Percentiles rank a stretch among this genome's conserved stretches.
Evolutionary conservation across 2,329 filamentous ascomycete genomes (phyloP).

Genomic region (Ophiostoma ips): DNA sequence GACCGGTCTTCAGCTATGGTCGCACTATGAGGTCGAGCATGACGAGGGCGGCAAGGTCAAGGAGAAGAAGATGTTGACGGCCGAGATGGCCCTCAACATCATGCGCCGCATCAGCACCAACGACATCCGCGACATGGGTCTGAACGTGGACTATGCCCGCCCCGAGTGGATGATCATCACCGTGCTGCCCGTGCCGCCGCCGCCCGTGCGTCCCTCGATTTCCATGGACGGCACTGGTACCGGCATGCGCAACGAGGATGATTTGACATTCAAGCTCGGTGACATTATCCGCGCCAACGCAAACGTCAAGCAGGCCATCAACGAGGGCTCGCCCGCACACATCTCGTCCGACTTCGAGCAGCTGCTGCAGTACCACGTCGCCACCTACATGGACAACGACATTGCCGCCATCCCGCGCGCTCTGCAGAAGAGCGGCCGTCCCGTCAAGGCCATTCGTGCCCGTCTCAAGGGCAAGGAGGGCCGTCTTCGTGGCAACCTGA

Average conservation of each 20-base stretch:
- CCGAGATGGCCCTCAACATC: constrained; percentile 72
- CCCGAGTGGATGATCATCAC: constrained; percentile 98
- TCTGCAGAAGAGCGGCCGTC: constrained; percentile 90
- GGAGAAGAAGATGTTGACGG: constrained; percentile 71
- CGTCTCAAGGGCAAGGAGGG: constrained; percentile 99
- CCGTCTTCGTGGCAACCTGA: constrained; percentile 92
- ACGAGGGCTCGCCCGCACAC: constrained; percentile 83
- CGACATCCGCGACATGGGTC: constrained; percentile 73
- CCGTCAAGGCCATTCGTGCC: constrained; percentile 90
- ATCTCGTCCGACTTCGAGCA: constrained; percentile 84
- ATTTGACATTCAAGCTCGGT: constrained; percentile 97
- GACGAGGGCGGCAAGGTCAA: constrained; percentile 62
- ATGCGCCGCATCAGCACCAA: constrained; percentile 72
- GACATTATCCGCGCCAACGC: constrained; percentile 97
- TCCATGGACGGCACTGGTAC: constrained; percentile 90
- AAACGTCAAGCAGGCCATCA: constrained; percentile 81
- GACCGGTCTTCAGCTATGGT: constrained; percentile 71
- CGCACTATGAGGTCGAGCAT: constrained; percentile 58
- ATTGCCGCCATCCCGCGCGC: constrained; percentile 92
- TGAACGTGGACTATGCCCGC: constrained; percentile 88
- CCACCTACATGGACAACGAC: constrained; percentile 99
- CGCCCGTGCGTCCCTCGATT: constrained; percentile 90
- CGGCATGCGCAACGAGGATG: constrained; percentile 90
- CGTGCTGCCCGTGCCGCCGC: constrained; percentile 86
- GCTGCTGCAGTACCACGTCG: constrained; percentile 91